Conservation (phyloP, 2,329 filamentous ascomycete species). For the Didymella pomorum region DNA sequence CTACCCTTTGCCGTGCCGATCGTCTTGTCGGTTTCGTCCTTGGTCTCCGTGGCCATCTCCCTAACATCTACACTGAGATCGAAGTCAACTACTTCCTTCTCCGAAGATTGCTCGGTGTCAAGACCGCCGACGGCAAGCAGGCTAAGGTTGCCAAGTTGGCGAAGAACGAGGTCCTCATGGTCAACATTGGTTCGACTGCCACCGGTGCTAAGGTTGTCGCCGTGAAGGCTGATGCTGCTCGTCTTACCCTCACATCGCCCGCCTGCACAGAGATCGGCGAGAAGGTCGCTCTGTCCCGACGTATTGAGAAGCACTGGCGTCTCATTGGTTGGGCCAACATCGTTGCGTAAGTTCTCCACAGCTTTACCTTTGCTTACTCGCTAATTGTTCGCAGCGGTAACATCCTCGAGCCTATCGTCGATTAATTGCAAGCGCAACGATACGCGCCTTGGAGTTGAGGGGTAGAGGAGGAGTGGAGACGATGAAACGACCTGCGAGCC, state of each 20-base stretch:
- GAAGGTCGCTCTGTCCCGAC: conserved; percentile 94
- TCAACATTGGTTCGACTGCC: conserved; percentile 97
- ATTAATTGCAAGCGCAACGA: conserved; percentile 26
- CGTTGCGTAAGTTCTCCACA: conserved; percentile 49
- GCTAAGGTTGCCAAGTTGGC: conserved; percentile 98
- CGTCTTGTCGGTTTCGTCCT: conserved; percentile 98
- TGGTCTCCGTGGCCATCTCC: conserved; percentile 89
- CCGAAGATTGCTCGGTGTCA: conserved; percentile 91
- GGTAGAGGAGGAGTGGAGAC: conserved; percentile 17
- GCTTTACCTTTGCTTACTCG: conserved; percentile 1
- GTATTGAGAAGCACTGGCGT: conserved; percentile 98
- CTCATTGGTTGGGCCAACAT: conserved; percentile 55
- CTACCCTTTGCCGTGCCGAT: conserved; percentile 97
- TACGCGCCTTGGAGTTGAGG: conserved; percentile 15
- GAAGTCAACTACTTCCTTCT: conserved; percentile 99
- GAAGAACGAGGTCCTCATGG: conserved; percentile 99
- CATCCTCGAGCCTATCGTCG: conserved; percentile 49
- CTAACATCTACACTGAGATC: conserved; percentile 97
- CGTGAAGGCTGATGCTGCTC: conserved; percentile 97
- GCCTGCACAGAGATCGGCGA: conserved; percentile 97
- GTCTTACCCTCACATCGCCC: conserved; percentile 89
- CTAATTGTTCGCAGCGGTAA: conserved; percentile 46
- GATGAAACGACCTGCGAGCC: conserved; percentile 26
- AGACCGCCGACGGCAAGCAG: conserved; percentile 98
- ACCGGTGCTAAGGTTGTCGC: conserved; percentile 97